Evolutionary conservation across 2,329 filamentous ascomycete species (phyloP), one percentile per base, ranked within the genome.

Genomic region (Trichophyton equinum): DNA sequence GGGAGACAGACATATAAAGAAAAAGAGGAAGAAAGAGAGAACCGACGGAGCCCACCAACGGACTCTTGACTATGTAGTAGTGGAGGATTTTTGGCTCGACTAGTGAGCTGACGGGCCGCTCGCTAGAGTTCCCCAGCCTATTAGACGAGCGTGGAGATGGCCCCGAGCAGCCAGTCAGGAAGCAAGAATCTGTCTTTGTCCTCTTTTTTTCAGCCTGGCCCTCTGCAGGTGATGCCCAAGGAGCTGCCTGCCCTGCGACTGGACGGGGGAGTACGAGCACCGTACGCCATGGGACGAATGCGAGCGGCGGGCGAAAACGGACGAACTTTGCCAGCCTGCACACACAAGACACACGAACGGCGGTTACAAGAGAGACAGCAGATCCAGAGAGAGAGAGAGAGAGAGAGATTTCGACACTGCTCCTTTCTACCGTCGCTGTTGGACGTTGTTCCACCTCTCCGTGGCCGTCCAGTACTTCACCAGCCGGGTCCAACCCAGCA

Each of bases 391-490:
- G 40, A 42, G 13, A 18, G 40, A 36, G 2, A 13, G 40, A 44
- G 40, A 36, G 2, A 13, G 40, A 44, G 15, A 44, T 44, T 44
- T 44, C 15, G n/a, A 44, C 6, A 11, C n/a, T 25, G 6, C 20
- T 11, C 20, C n/a, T 25, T 47, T 11, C 44, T 25, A 47, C 44
- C 20, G 20, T 22, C 44, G n/a, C 44, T 47, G 44, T 13, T 38
- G 33, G 33, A 9, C 33, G 18, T 8, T 11, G 44, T 70, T 67
- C 76, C 76, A 78, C 62, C 76, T 71, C 68, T 77, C 75, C 68
- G 78, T 75, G 58, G 66, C 70, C 8, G 76, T 79, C 72, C 71
- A 79, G 66, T 73, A 79, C 60, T 76, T 70, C 25, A 79, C 73
- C 59, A 79, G 64, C 59, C 75, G 75, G 67, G 79, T 77, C 68